Evolutionary conservation across 2,329 filamentous ascomycete genomes (phyloP), one percentile per base, ranked within the genome.

Genomic region (Aspergillus novoparasiticus): DNA sequence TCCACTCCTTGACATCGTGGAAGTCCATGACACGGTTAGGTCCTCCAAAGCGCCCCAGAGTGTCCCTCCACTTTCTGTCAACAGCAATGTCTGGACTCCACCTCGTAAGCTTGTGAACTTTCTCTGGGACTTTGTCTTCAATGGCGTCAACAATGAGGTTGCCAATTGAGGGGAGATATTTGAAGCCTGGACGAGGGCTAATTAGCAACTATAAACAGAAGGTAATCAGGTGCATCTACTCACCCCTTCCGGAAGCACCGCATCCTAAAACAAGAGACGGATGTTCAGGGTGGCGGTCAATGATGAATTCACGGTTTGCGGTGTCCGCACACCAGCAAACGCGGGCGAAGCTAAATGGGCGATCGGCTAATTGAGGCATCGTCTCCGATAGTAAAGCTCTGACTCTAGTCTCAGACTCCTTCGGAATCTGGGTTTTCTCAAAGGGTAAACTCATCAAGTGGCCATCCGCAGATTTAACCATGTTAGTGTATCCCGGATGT

Each of bases 301-400:
- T 85, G 8, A 87, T 68, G 62, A 86, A 85, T 45, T 81, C 76
- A 2, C 84, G 78, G 69, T 87, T 82, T 0, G 82, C 79, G 0
- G 85, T 87, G 66, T 87, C 85, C 0, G 84, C 82, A 64, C 84
- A 85, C 85, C 85, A 87, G 70, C 84, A 87, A 53, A 87, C 81
- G 6, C 83, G 75, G 3, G 82, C 82, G 63, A 84, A 85, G 57
- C 76, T 81, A 58, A 87, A 83, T 0, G 79, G 78, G 1, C 84
- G 79, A 3, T 80, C 70, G 1, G 80, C 79, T 5, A 87, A 78
- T 45, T 86, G 83, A 1, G 85, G 84, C 76, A 86, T 82, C 1
- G 81, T 83, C 57, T 85, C 82, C 8, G 71, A 69, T 19, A 87
- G 72, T 53, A 86, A 84, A 10, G 77, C 73, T 4, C 83, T 78